Evolutionary conservation across 2,329 filamentous ascomycete genomes (phyloP), one percentile per base, ranked within the genome.

Genomic region (Phaeophleospora eucalypticola): DNA sequence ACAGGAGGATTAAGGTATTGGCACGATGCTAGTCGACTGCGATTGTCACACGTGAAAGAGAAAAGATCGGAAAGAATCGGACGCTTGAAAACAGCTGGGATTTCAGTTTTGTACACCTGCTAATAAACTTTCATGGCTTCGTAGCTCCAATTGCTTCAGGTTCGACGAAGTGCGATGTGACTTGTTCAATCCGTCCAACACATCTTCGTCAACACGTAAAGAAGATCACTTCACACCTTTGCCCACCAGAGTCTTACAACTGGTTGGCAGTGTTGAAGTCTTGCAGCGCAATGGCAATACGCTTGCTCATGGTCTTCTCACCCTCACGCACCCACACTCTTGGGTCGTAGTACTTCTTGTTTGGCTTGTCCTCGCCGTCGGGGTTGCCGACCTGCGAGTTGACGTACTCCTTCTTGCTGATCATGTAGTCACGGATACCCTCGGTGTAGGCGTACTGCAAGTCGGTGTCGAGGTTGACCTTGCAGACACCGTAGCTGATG

Each of bases 391-490:
- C 86, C 65, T 88, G 81, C 51, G 79, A 82, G 75, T 80, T 75
- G 61, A 98, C 75, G 79, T 97, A 98, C 64, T 95, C 91, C 77
- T 95, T 90, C 82, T 96, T 96, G 71, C 82, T 86, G 65, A 89
- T 72, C 68, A 97, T 80, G 79, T 89, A 98, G 77, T 98, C 91
- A 57, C 93, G 87, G 76, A 97, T 86, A 75, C 93, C 93, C 53
- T 76, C 75, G 59, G 93, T 80, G 81, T 97, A 98, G 50, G 91
- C 90, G 72, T 83, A 95, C 79, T 97, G 91, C 74, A 97, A 81
- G 69, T 98, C 93, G 41, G 93, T 98, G 75, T 98, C 93, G 64
- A 98, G 79, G 79, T 98, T 98, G 75, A 98, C 93, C 85, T 98
- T 98, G 77, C 96, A 86, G 62, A 98, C 91, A 79, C 93, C 93